Evolutionary conservation across 1,139 yeast species (phyloP).

Genomic region (Candida gigantensis): DNA sequence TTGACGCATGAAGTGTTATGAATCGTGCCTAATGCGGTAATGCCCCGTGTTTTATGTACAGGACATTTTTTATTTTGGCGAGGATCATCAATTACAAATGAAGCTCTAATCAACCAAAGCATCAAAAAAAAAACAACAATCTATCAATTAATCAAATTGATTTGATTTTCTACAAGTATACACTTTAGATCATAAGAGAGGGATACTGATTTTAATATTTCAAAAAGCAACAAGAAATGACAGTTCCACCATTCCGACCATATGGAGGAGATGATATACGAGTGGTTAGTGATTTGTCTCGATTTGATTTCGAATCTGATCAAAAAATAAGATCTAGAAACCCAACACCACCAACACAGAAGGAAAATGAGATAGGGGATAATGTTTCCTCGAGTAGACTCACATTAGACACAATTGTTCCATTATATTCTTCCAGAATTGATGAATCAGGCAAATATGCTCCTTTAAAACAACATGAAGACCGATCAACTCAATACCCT

Average conservation of each 20-base stretch:
- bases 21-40: too few species aligned
- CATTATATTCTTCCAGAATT: constrained; percentile 15
- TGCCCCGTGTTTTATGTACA: too few species aligned
- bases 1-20: too few species aligned
- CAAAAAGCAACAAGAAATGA: too few species aligned
- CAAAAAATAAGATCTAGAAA: constrained; percentile 29
- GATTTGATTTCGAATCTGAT: constrained; percentile 25
- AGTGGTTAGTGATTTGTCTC: constrained; percentile 32
- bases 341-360: constrained; percentile 27
- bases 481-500: constrained; percentile 6
- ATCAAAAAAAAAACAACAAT: too few species aligned
- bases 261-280: constrained; percentile 24
- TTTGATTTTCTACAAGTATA: background rate
- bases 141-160: background rate
- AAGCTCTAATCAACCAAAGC: too few species aligned
- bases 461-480: constrained; percentile 3
- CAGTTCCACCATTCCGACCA: constrained; percentile 21
- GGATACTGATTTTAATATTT: too few species aligned
- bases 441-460: constrained; percentile 8
- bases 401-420: constrained; percentile 19
- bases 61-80: too few species aligned
- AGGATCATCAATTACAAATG: too few species aligned
- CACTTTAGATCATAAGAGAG: too few species aligned
- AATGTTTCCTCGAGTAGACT: constrained; percentile 15
- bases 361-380: constrained; percentile 10